These are phyloP conservation scores for Melocanna baccifera DNA, from an alignment of 176 grass and related monocot species.

Conservation along the genomic window DNA sequence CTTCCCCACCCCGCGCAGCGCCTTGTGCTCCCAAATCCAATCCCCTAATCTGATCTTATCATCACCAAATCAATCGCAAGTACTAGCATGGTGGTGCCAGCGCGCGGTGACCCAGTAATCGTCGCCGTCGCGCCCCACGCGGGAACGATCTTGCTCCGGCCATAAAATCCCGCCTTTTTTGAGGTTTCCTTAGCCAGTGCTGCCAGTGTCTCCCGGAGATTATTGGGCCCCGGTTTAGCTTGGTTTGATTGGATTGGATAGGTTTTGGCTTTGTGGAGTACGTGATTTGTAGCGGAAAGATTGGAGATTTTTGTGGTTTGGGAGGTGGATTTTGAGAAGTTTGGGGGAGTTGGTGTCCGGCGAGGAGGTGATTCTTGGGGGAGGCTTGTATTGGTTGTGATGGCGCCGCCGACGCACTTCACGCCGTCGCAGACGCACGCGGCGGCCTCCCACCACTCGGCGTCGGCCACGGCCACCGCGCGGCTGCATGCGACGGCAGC, in stretches of 20 bases:
- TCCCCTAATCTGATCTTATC: slow-evolving; percentile 28
- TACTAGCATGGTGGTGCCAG: not conserved
- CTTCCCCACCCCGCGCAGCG: not conserved
- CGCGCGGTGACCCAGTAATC: not conserved
- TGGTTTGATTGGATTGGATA: not conserved
- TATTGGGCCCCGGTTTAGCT: not conserved
- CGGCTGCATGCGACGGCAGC: slow-evolving; percentile 21
- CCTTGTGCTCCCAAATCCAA: slow-evolving; percentile 26
- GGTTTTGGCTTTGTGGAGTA: not conserved
- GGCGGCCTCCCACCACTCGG: slow-evolving; percentile 40
- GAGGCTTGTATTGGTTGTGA: slow-evolving; percentile 3
- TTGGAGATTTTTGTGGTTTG: not conserved
- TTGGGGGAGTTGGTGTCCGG: not conserved
- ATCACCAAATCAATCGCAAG: slow-evolving; percentile 22
- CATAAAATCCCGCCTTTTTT: not conserved
- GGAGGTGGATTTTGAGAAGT: slow-evolving; percentile 17
- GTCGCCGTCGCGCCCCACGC: not conserved
- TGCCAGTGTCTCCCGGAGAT: not conserved
- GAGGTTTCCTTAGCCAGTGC: not conserved
- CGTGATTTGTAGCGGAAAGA: not conserved
- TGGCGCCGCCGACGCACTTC: slow-evolving; percentile 80
- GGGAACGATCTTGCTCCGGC: not conserved
- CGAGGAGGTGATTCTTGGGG: slow-evolving; percentile 5
- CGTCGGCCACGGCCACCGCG: slow-evolving; percentile 20
- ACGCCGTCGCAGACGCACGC: slow-evolving; percentile 60